A percentile compares a stretch with the other conserved stretches of the same genome.
phyloP scores from a whole-genome alignment of 768 basidiomycete species.

The Lyophyllum shimeji region DNA sequence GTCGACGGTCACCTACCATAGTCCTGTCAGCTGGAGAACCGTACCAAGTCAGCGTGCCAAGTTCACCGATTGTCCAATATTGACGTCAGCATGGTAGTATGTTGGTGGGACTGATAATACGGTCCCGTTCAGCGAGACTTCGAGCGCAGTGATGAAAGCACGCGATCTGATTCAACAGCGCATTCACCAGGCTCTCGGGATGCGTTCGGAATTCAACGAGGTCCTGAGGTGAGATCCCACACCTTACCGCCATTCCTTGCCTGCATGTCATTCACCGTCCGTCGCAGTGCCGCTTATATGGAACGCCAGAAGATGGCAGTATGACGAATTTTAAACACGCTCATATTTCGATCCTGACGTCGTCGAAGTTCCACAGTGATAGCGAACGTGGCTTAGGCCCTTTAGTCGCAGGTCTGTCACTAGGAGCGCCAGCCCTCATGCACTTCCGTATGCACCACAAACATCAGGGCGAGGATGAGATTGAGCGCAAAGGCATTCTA shows the following conservation, averaged over 20 bases:
- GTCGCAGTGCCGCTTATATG: conserved; percentile 73
- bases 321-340: conserved; percentile 21
- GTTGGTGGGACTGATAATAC: conserved; percentile 77
- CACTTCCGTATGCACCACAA: conserved; percentile 61
- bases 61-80: background rate
- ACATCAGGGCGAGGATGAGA: conserved; percentile 26
- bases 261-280: background rate
- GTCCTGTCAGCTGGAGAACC: conserved; percentile 63
- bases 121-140: conserved; percentile 58
- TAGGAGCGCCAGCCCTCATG: conserved; percentile 79
- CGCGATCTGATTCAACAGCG: conserved; percentile 58
- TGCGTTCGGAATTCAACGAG: conserved; percentile 62
- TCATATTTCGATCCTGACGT: conserved; percentile 4
- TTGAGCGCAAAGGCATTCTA: conserved; percentile 32
- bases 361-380: conserved; percentile 73
- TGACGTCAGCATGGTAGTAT: conserved; percentile 44
- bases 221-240: conserved; percentile 50
- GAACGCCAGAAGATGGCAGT: conserved; percentile 84
- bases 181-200: conserved; percentile 43
- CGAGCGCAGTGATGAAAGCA: conserved; percentile 58
- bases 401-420: conserved; percentile 69
- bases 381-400: conserved; percentile 73
- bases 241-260: background rate
- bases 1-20: background rate
- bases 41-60: conserved; percentile 55